Evolutionary conservation across 495 filamentous ascomycete genomes (phyloP).

Genomic region (Tetracladium setigerum): DNA sequence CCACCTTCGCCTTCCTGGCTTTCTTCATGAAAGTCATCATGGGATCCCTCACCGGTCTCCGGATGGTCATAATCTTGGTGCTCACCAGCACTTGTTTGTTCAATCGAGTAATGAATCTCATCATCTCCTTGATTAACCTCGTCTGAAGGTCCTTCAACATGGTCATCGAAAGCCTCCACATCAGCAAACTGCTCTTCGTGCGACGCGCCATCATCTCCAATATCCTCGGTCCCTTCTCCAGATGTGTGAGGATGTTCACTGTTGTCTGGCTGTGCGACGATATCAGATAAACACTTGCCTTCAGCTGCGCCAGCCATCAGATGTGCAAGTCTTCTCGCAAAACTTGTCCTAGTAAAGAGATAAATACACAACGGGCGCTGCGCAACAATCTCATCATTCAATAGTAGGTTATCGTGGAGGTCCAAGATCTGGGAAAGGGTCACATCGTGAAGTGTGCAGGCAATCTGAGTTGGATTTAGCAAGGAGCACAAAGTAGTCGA

Average conservation of each 20-base stretch:
- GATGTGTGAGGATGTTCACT: constrained; percentile 18
- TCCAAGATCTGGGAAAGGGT: constrained; percentile 52
- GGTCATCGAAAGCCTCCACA: neutral
- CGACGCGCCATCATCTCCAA: neutral
- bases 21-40: neutral
- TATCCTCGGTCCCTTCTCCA: neutral
- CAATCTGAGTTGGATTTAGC: constrained; percentile 29
- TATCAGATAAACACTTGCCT: constrained; percentile 52
- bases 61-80: neutral
- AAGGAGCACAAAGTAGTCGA: neutral
- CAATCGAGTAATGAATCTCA: no score
- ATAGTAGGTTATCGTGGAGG: constrained; percentile 47
- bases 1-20: neutral
- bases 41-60: neutral
- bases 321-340: constrained; percentile 37
- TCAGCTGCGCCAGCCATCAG: constrained; percentile 39
- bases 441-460: constrained; percentile 16
- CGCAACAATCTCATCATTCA: constrained; percentile 49
- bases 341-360: constrained; percentile 41
- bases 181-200: neutral
- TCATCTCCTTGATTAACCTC: no score
- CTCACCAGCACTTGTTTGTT: neutral
- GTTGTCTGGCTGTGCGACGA: constrained; percentile 25
- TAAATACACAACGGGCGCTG: constrained; percentile 49
- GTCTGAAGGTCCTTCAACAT: no score